phyloP scores from a whole-genome alignment of 2,329 filamentous ascomycete genomes.

The Pseudophaeomoniella oleicola region DNA sequence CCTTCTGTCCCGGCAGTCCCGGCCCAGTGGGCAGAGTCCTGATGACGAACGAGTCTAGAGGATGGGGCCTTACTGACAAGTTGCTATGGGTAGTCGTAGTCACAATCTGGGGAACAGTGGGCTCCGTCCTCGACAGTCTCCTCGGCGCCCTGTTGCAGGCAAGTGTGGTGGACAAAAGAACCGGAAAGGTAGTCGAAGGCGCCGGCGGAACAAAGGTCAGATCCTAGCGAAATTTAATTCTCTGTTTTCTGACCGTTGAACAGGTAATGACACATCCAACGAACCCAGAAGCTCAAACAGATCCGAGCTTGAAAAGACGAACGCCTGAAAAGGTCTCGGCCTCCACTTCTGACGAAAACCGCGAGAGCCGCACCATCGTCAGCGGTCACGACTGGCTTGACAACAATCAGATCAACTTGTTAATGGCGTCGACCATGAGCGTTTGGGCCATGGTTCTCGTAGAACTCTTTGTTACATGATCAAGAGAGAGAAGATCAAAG shows the following conservation, averaged over 20 bases:
- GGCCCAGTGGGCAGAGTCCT: constrained; percentile 9
- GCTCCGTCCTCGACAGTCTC: constrained; percentile 75
- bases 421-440: constrained; percentile 79
- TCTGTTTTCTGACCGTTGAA: constrained; percentile 3
- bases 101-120: constrained; percentile 58
- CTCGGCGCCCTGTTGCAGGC: constrained; percentile 75
- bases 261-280: constrained; percentile 15
- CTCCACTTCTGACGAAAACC: constrained; percentile 38
- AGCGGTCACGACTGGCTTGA: constrained; percentile 63
- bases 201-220: constrained; percentile 51
- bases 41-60: constrained; percentile 23
- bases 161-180: constrained; percentile 69
- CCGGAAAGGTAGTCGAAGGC: constrained; percentile 80
- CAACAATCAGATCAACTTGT: constrained; percentile 89
- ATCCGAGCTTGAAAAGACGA: constrained; percentile 34
- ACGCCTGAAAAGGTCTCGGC: constrained; percentile 11
- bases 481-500: too few species aligned
- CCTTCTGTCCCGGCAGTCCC: constrained; percentile 40
- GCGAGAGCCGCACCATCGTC: constrained; percentile 49
- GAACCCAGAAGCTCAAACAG: constrained; percentile 33
- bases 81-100: constrained; percentile 36
- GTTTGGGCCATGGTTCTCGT: constrained; percentile 57
- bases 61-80: constrained; percentile 42
- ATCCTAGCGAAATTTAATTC: constrained; percentile 1
- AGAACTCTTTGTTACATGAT: constrained; percentile 11